These are phyloP conservation scores for Cadophora luteo-olivacea DNA, from an alignment of 2,329 filamentous ascomycete species.

Conservation along the genomic window DNA sequence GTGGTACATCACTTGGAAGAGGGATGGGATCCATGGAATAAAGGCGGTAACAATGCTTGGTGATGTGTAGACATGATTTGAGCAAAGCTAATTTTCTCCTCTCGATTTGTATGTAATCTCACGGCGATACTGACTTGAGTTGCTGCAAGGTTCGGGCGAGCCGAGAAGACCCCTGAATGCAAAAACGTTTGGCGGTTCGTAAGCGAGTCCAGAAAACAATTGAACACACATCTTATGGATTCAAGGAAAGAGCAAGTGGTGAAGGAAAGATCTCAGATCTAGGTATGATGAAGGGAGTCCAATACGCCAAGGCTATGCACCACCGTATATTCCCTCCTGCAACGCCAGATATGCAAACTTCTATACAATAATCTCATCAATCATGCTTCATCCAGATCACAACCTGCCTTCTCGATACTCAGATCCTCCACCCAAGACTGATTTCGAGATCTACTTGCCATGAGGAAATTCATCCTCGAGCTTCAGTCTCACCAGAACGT, in stretches of 20 bases:
- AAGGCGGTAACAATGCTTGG: too few relatives aligned
- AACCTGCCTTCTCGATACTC: background rate
- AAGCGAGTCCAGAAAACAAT: background rate
- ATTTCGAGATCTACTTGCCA: slow-evolving; percentile 28
- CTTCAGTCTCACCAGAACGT: slow-evolving; percentile 91
- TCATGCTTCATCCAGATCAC: background rate
- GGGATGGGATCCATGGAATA: too few relatives aligned
- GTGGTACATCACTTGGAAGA: too few relatives aligned
- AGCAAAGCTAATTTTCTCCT: too few relatives aligned
- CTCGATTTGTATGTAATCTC: background rate
- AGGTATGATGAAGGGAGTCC: background rate
- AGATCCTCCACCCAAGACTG: background rate
- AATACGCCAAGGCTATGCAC: slow-evolving; percentile 12
- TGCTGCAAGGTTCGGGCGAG: background rate
- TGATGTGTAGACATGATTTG: too few relatives aligned
- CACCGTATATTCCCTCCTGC: background rate
- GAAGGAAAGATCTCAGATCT: background rate
- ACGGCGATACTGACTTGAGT: background rate
- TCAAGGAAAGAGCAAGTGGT: too few relatives aligned
- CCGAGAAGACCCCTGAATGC: background rate
- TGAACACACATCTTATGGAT: background rate
- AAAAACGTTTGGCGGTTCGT: background rate
- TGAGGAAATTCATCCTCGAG: slow-evolving; percentile 90
- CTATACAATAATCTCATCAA: slow-evolving; percentile 9
- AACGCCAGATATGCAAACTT: slow-evolving; percentile 11